Evolutionary conservation across 2,329 filamentous ascomycete species (phyloP).

Genomic region (Graphilbum fragrans): DNA sequence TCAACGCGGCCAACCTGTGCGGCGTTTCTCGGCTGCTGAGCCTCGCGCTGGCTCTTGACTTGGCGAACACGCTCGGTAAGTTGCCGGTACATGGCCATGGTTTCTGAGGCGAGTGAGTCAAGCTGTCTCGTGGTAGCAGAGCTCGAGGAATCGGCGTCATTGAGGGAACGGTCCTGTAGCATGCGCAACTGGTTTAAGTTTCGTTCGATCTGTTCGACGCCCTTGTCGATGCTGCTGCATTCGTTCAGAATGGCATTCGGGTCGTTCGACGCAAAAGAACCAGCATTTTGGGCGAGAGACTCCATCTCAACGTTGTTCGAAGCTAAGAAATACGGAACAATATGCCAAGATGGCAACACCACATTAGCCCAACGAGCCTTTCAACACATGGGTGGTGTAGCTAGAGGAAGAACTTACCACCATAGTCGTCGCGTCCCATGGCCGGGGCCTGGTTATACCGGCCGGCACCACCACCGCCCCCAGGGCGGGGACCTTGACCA

Average conservation of each 20-base stretch:
- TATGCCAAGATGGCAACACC: background rate
- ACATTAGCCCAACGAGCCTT: background rate
- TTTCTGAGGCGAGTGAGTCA: conserved; percentile 61
- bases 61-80: conserved; percentile 69
- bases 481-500: conserved; percentile 18
- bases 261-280: conserved; percentile 35
- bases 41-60: conserved; percentile 66
- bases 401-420: conserved; percentile 14
- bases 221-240: conserved; percentile 67
- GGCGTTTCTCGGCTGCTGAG: conserved; percentile 58
- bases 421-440: conserved; percentile 24
- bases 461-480: conserved; percentile 11
- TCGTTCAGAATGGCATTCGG: conserved; percentile 75
- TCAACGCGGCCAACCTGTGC: conserved; percentile 75
- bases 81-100: conserved; percentile 70
- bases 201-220: conserved; percentile 61
- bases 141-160: conserved; percentile 58
- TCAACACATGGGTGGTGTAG: background rate
- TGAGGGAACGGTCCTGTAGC: conserved; percentile 59
- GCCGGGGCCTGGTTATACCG: conserved; percentile 15
- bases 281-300: conserved; percentile 42
- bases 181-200: conserved; percentile 61
- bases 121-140: conserved; percentile 57
- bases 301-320: conserved; percentile 58
- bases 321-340: conserved; percentile 8